Conservation (phyloP, 2,329 filamentous ascomycete species). For the Penicillium glabrum region DNA sequence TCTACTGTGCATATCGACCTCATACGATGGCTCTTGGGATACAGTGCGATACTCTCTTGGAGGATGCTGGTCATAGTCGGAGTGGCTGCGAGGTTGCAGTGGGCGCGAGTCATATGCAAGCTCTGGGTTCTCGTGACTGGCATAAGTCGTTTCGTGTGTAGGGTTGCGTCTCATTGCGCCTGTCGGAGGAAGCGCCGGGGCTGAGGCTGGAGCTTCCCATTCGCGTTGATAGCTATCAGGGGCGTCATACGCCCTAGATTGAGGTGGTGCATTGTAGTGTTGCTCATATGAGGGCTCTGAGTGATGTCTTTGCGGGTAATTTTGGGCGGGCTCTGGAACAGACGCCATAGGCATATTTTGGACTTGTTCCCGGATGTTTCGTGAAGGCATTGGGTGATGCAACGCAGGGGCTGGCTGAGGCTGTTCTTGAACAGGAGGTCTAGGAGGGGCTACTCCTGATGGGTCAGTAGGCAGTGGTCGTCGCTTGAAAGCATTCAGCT, state of each 20-base stretch:
- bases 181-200: slow-evolving; percentile 17
- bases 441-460: slow-evolving; percentile 49
- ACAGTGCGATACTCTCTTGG: slow-evolving; percentile 23
- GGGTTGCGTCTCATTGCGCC: slow-evolving; percentile 13
- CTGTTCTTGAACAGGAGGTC: slow-evolving; percentile 29
- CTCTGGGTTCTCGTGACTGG: slow-evolving; percentile 18
- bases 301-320: slow-evolving; percentile 70
- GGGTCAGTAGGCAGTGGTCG: slow-evolving; percentile 82
- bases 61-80: slow-evolving; percentile 25
- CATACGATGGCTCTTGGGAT: slow-evolving; percentile 19
- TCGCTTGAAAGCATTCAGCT: slow-evolving; percentile 70
- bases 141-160: slow-evolving; percentile 23
- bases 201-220: slow-evolving; percentile 18
- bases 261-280: slow-evolving; percentile 30
- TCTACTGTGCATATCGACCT: slow-evolving; percentile 13
- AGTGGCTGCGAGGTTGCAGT: slow-evolving; percentile 23
- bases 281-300: slow-evolving; percentile 56
- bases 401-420: slow-evolving; percentile 19
- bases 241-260: slow-evolving; percentile 29
- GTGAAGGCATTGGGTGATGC: slow-evolving; percentile 22
- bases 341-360: slow-evolving; percentile 33
- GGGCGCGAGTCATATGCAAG: slow-evolving; percentile 24
- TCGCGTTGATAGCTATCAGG: slow-evolving; percentile 30
- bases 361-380: slow-evolving; percentile 18
- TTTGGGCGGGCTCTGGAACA: slow-evolving; percentile 57